Conservation (phyloP, 2,329 filamentous ascomycete genomes). For the Trichoderma arundinaceum region DNA sequence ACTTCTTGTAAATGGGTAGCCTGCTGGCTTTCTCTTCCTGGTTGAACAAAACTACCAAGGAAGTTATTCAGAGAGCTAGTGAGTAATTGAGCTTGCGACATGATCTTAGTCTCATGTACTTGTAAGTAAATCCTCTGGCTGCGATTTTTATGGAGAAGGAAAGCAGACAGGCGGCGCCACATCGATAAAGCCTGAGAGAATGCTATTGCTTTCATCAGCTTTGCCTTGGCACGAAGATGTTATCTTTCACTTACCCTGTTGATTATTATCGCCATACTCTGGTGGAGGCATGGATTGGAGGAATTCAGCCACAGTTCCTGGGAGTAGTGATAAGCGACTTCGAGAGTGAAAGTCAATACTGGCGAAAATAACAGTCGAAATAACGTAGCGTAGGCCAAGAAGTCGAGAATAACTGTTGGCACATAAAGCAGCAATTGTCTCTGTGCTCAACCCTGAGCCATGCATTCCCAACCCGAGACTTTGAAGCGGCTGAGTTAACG, state of each 20-base stretch:
- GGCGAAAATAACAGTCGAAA: not conserved
- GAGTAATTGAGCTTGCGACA: constrained; percentile 30
- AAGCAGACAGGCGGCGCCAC: constrained; percentile 52
- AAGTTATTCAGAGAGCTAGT: not conserved
- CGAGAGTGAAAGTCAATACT: not conserved
- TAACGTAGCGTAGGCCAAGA: not conserved
- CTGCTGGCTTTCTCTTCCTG: not conserved
- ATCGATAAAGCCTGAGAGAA: constrained; percentile 44
- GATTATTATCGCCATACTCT: not conserved
- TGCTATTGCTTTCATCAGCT: not conserved
- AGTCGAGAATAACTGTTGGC: not conserved
- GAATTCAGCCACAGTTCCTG: not conserved
- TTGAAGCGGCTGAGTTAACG: not conserved
- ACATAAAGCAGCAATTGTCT: not conserved
- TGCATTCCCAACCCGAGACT: not conserved
- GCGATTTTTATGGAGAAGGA: constrained; percentile 49
- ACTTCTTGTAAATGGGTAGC: constrained; percentile 46
- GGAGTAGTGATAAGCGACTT: not conserved
- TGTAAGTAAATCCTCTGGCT: constrained; percentile 46
- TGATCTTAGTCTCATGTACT: constrained; percentile 39
- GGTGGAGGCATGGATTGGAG: not conserved
- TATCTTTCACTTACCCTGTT: not conserved
- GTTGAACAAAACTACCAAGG: not conserved
- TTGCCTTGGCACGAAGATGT: fast-evolving
- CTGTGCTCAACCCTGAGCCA: not conserved